Conservation (phyloP, 805 yeast genomes). For the Wickerhamomyces queroliae region DNA sequence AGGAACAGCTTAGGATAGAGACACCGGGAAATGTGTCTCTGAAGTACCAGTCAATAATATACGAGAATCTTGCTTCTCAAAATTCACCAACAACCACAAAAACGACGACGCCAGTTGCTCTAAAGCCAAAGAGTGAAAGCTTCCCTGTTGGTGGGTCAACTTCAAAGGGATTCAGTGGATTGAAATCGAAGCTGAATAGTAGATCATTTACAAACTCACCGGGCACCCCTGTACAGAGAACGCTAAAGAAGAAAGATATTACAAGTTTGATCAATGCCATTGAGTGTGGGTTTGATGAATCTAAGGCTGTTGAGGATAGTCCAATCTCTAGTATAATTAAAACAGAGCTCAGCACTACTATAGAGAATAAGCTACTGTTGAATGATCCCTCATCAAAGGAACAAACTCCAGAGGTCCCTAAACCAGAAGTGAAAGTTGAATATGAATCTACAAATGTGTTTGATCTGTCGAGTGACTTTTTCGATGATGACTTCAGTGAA, state of each 20-base stretch:
- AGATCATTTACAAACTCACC: constrained; percentile 6
- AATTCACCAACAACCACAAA: constrained; percentile 13
- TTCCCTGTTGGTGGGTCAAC: too few relatives aligned
- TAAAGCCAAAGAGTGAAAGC: constrained; percentile 6
- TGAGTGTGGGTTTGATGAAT: constrained; percentile 6
- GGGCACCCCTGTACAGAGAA: constrained; percentile 1
- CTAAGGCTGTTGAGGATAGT: too few relatives aligned
- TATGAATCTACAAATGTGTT: not conserved
- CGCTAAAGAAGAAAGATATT: constrained; percentile 10
- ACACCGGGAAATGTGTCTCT: constrained; percentile 12
- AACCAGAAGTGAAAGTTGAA: not conserved
- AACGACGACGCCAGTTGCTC: constrained; percentile 1
- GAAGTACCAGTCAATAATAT: constrained; percentile 14
- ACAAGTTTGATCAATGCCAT: constrained; percentile 13
- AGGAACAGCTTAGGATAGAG: constrained; percentile 9
- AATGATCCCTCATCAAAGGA: too few relatives aligned
- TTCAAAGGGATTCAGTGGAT: not conserved
- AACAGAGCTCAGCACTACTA: too few relatives aligned
- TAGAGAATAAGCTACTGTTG: too few relatives aligned
- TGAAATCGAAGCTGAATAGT: not conserved
- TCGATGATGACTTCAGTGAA: constrained; percentile 21
- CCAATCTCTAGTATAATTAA: too few relatives aligned
- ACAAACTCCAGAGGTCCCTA: too few relatives aligned
- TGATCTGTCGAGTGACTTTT: constrained; percentile 17
- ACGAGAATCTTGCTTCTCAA: constrained; percentile 15